Base-by-base conservation (phyloP, 2,329 filamentous ascomycete genomes). In the Colletotrichum gloeosporioides region DNA sequence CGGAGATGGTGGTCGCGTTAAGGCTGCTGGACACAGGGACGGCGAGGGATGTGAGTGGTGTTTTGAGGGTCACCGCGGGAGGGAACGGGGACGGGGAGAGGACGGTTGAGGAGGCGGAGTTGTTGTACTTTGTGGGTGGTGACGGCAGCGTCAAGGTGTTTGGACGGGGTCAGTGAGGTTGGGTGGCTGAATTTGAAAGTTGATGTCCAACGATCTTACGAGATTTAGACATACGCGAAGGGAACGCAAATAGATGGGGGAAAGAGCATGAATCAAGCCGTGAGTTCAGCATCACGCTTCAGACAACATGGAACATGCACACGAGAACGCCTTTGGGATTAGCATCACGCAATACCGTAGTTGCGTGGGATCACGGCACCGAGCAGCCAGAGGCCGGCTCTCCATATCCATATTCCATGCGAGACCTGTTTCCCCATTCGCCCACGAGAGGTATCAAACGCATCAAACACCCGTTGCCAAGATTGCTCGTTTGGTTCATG, bases 31-130 rank as follows among this genome's bases (percentile, higher is more conserved):
- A 98, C 81, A 98, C 96, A 0, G 96, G 96, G 1, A 93, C 93
- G n/a, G 96, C 96, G 77, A 93, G 91, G 82, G 96, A 98, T 85
- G 95, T 99, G 36, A 98, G 95, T 85, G 96, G 96, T 4, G 95
- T 98, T 59, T 81, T 98, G 78, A 90, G 96, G 79, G 89, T 97
- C 66, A 96, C 94, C 22, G 88, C 89, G 61, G 93, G 93, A 5
- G 86, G 84, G 18, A 29, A 63, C 9, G 59, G 36, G 10, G 34
- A 27, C 8, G 82, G 81, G 29, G 81, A 79, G 57, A 78, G 69
- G 34, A 80, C 77, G 27, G 80, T 87, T 3, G 89, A 90, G 78
- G 89, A 95, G 80, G 92, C 89, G 77, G 96, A 98, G 85, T 90
- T 94, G 81, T 81, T 98, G 82, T 98, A 98, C 86, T 92, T 94